Conservation (phyloP, 2,329 filamentous ascomycete genomes). For the Talaromyces rugulosus region DNA sequence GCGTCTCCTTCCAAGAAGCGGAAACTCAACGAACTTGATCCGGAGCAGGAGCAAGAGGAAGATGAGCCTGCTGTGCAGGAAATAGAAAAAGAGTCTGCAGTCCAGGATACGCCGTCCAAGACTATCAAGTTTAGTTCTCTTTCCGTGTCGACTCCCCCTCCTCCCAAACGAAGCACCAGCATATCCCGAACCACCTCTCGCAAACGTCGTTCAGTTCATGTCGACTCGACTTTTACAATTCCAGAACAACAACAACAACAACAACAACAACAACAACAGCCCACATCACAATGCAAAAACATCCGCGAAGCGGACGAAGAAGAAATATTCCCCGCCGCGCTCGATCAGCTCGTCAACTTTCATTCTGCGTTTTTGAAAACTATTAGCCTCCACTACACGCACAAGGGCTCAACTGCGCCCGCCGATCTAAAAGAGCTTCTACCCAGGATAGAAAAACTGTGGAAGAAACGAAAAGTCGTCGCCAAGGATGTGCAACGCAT, state of each 20-base stretch:
- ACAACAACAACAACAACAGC: not conserved
- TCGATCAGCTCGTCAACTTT: conserved; percentile 56
- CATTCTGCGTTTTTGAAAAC: conserved; percentile 66
- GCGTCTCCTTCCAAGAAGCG: conserved; percentile 38
- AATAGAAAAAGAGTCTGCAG: not conserved
- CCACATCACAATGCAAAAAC: not conserved
- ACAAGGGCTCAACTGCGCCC: conserved; percentile 61
- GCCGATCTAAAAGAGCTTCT: conserved; percentile 60
- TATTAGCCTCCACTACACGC: conserved; percentile 63
- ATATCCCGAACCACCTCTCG: conserved; percentile 2
- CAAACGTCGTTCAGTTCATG: not conserved
- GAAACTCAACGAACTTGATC: conserved; percentile 31
- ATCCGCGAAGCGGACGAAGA: not conserved
- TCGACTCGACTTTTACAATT: not conserved
- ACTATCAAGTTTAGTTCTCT: conserved; percentile 29
- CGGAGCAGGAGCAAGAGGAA: not conserved
- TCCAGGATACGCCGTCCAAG: conserved; percentile 28
- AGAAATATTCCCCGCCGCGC: conserved; percentile 18
- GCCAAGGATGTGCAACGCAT: conserved; percentile 63
- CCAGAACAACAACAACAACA: not conserved
- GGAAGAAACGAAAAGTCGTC: conserved; percentile 67
- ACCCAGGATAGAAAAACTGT: conserved; percentile 61
- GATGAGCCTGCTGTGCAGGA: conserved; percentile 8
- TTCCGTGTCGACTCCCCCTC: conserved; percentile 22
- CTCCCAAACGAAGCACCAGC: conserved; percentile 18